phyloP scores from a whole-genome alignment of 768 basidiomycete genomes.

The Mrakia gelida region DNA sequence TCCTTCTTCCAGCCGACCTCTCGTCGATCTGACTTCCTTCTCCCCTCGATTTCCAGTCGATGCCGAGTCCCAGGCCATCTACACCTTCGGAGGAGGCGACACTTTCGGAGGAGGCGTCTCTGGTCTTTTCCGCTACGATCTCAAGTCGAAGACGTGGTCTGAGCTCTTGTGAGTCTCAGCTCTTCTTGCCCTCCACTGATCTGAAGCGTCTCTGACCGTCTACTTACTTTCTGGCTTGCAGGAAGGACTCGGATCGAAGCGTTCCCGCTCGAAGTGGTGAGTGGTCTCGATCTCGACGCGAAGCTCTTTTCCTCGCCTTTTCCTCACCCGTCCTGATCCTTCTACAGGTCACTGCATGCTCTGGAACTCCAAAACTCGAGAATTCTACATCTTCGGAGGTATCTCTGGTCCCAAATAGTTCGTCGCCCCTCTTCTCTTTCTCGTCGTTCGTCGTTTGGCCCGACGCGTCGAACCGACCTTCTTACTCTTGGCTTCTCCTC shows the following conservation, averaged over 20 bases:
- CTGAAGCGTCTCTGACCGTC: background rate
- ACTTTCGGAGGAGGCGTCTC: background rate
- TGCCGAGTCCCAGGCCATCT: constrained; percentile 6
- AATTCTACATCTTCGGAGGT: constrained; percentile 26
- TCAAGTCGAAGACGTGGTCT: background rate
- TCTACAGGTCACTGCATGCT: constrained; percentile 25
- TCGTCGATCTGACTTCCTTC: background rate
- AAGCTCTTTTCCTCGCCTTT: background rate
- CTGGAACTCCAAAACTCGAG: constrained; percentile 15
- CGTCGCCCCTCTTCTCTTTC: background rate
- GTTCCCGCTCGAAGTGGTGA: constrained; percentile 18
- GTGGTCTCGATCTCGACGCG: background rate
- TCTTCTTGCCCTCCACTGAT: background rate
- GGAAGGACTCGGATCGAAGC: constrained; percentile 2
- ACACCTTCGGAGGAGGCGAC: constrained; percentile 22
- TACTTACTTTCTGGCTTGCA: background rate
- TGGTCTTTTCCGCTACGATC: constrained; percentile 24
- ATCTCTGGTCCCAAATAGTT: constrained; percentile 5
- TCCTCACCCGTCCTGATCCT: background rate
- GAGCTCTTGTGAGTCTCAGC: constrained; percentile 20
- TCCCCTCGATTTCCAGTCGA: background rate
- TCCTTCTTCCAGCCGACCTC: too few species aligned
- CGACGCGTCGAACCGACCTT: too few species aligned
- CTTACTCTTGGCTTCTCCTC: background rate
- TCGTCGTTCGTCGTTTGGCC: too few species aligned